These are phyloP conservation scores for Cyberlindnera saturnus DNA, from an alignment of 805 yeast species.

Conservation along the genomic window DNA sequence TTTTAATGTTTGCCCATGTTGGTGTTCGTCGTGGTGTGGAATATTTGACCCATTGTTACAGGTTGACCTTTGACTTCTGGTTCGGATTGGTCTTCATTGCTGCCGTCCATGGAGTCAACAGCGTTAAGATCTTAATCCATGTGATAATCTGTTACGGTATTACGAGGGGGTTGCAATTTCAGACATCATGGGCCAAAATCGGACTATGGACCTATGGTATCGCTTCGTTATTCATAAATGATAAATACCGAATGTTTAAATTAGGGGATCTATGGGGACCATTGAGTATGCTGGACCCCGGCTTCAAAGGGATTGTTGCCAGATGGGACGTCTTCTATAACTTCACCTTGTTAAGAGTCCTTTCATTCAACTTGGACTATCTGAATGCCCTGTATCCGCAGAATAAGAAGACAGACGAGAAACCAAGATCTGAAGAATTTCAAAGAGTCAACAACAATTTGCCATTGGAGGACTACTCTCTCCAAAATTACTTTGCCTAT, in stretches of 20 bases:
- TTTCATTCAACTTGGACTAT: slow-evolving; percentile 80
- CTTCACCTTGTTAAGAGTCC: slow-evolving; percentile 76
- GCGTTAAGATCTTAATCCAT: slow-evolving; percentile 55
- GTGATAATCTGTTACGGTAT: slow-evolving; percentile 47
- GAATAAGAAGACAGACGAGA: slow-evolving; percentile 19
- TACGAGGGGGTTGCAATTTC: slow-evolving; percentile 30
- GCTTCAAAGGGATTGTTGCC: slow-evolving; percentile 67
- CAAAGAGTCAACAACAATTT: slow-evolving; percentile 56
- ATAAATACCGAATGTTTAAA: slow-evolving; percentile 48
- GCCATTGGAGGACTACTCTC: slow-evolving; percentile 51
- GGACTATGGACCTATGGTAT: slow-evolving; percentile 76
- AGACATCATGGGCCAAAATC: slow-evolving; percentile 33
- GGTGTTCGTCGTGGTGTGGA: slow-evolving; percentile 35
- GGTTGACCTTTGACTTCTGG: slow-evolving; percentile 61
- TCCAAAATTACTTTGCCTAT: slow-evolving; percentile 69
- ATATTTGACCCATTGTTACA: slow-evolving; percentile 21
- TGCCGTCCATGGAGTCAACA: slow-evolving; percentile 77
- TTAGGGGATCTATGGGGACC: slow-evolving; percentile 36
- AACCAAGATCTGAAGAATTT: slow-evolving; percentile 3
- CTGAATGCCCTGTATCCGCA: slow-evolving; percentile 19
- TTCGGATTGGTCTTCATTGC: slow-evolving; percentile 66
- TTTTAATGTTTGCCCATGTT: slow-evolving; percentile 50
- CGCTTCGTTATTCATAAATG: slow-evolving; percentile 73
- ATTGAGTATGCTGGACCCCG: slow-evolving; percentile 50
- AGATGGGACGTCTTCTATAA: slow-evolving; percentile 97